Conservation (phyloP, 371 early-diverging fungal genomes). For the Mortierella sp. region DNA sequence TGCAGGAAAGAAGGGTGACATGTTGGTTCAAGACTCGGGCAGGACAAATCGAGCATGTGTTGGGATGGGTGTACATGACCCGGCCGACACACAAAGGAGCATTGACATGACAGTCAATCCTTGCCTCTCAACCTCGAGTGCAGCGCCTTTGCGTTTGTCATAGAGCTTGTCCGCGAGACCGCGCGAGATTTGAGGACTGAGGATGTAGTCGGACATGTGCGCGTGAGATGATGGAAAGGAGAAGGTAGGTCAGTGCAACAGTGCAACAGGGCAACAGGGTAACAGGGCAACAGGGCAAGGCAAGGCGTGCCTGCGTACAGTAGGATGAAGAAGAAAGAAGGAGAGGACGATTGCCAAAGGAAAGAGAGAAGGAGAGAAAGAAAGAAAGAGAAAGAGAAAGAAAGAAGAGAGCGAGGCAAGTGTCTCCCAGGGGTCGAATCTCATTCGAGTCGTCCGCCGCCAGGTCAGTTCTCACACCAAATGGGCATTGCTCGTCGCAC, state of each 20-base stretch:
- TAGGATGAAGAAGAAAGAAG: not conserved
- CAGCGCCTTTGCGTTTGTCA: slow-evolving; percentile 90
- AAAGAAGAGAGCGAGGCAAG: not conserved
- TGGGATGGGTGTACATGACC: not conserved
- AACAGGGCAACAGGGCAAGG: not conserved
- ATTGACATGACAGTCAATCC: slow-evolving; percentile 10
- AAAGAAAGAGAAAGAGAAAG: not conserved
- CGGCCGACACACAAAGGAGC: not conserved
- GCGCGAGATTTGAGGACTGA: slow-evolving; percentile 56
- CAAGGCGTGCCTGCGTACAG: not conserved
- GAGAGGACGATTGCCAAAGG: not conserved
- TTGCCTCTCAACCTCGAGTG: slow-evolving; percentile 88
- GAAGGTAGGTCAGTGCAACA: no score
- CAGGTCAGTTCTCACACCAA: no score
- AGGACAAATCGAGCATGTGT: slow-evolving; percentile 7
- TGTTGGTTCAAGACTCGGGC: no score
- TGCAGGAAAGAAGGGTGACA: no score
- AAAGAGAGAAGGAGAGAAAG: not conserved
- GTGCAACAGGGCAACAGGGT: not conserved
- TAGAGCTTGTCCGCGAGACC: slow-evolving; percentile 88
- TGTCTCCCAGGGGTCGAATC: not conserved
- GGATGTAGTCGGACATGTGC: slow-evolving; percentile 54
- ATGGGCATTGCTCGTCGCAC: no score
- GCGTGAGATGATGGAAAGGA: not conserved
- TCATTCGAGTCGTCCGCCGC: no score